Percentiles rank a stretch among this genome's conserved stretches.
phyloP scores from a whole-genome alignment of 805 yeast species.

The Ogataea nakhonphanomensis region DNA sequence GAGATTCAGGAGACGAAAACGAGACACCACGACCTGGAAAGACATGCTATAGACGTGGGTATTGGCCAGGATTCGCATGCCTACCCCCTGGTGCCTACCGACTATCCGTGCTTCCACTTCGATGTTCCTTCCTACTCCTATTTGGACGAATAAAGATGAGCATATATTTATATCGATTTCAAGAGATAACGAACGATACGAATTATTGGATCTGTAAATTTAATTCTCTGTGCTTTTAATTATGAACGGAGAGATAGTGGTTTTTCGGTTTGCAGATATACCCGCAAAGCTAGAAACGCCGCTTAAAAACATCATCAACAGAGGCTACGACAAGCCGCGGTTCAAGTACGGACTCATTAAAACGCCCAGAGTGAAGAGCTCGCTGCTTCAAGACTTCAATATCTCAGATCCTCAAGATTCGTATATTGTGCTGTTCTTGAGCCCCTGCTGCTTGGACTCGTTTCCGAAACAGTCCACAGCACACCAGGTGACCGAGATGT shows the following conservation, averaged over 20 bases:
- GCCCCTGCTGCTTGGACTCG: conserved; percentile 20
- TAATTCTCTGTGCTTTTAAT: not conserved
- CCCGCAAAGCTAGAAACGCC: conserved; percentile 15
- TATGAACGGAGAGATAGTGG: conserved; percentile 4
- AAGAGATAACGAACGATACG: not conserved
- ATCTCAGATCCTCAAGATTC: conserved; percentile 24
- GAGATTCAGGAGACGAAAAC: conserved; percentile 34
- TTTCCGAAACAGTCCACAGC: conserved; percentile 18
- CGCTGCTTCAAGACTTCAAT: conserved; percentile 27
- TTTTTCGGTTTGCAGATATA: conserved; percentile 2
- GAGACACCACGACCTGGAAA: conserved; percentile 15
- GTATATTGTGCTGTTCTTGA: conserved; percentile 21
- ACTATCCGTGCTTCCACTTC: conserved; percentile 74
- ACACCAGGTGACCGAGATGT: conserved; percentile 17
- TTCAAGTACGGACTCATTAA: conserved; percentile 40
- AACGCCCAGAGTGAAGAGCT: conserved; percentile 39
- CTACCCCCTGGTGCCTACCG: conserved; percentile 55
- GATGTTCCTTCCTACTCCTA: conserved; percentile 60
- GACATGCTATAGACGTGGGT: conserved; percentile 23
- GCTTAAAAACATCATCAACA: conserved; percentile 39
- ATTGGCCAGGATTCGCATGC: conserved; percentile 9
- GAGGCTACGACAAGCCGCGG: conserved; percentile 48
- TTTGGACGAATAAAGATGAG: conserved; percentile 15
- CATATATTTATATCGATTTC: not conserved
- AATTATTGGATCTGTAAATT: not conserved